Conservation (phyloP, 306 rosid genomes). For the Luffa acutangula region DNA sequence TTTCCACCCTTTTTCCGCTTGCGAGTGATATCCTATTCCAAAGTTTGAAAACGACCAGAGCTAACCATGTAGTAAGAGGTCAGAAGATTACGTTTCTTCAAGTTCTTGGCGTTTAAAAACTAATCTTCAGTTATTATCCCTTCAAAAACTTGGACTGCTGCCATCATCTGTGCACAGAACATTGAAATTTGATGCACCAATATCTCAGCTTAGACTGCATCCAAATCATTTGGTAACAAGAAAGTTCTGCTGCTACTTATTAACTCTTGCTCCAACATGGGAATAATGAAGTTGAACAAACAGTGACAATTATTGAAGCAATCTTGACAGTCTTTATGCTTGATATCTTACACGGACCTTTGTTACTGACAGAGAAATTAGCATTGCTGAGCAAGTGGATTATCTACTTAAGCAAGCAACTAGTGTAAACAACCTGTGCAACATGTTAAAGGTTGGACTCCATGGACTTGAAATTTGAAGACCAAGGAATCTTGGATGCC, state of each 20-base stretch:
- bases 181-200: conserved; percentile 54
- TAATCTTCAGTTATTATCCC: conserved; percentile 73
- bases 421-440: conserved; percentile 84
- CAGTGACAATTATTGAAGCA: conserved; percentile 27
- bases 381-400: conserved; percentile 80
- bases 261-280: conserved; percentile 82
- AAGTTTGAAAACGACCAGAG: conserved; percentile 45
- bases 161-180: conserved; percentile 58
- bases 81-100: conserved; percentile 54
- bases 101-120: conserved; percentile 87
- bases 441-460: conserved; percentile 99
- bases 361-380: conserved; percentile 56
- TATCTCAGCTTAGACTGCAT: conserved; percentile 75
- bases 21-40: conserved; percentile 67
- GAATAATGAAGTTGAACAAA: conserved; percentile 69
- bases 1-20: conserved; percentile 55
- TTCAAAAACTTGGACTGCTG: conserved; percentile 77
- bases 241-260: conserved; percentile 86
- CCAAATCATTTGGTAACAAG: conserved; percentile 80
- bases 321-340: conserved; percentile 11
- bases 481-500: neutral
- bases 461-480: conserved; percentile 72
- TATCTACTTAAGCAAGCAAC: conserved; percentile 90
- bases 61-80: conserved; percentile 22
- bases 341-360: conserved; percentile 13